phyloP scores from a whole-genome alignment of 2,329 filamentous ascomycete genomes.

The Phyllosticta citriasiana region DNA sequence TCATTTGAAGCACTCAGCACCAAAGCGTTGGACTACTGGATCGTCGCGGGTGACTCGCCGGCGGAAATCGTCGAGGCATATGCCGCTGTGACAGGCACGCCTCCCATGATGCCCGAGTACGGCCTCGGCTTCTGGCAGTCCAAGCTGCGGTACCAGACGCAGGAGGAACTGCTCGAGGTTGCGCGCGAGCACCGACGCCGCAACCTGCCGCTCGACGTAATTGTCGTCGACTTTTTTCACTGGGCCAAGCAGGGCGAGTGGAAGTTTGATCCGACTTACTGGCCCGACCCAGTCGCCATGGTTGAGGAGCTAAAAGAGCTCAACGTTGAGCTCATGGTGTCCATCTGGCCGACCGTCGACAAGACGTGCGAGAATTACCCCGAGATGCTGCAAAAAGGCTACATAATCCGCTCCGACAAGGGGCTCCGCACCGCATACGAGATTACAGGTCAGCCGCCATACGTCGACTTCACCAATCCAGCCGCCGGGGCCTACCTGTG shows the following conservation, averaged over 20 bases:
- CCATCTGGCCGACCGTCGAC: constrained; percentile 59
- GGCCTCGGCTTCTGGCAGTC: constrained; percentile 61
- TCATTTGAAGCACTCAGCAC: constrained; percentile 53
- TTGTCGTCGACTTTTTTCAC: constrained; percentile 61
- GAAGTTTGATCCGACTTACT: constrained; percentile 54
- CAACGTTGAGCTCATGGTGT: constrained; percentile 57
- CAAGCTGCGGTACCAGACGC: constrained; percentile 55
- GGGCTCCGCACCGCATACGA: constrained; percentile 51
- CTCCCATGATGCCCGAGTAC: constrained; percentile 60
- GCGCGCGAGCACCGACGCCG: constrained; percentile 50
- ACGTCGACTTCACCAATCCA: constrained; percentile 56
- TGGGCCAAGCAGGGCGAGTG: constrained; percentile 59
- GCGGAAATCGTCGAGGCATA: constrained; percentile 48
- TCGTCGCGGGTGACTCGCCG: constrained; percentile 49
- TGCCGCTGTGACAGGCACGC: constrained; percentile 45
- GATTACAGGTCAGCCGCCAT: constrained; percentile 47
- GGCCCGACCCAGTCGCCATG: constrained; percentile 60
- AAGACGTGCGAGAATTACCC: constrained; percentile 47
- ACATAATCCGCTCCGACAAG: constrained; percentile 51
- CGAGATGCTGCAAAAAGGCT: constrained; percentile 52
- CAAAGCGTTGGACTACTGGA: constrained; percentile 52
- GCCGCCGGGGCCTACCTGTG: constrained; percentile 50
- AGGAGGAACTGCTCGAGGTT: constrained; percentile 51
- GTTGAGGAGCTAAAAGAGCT: constrained; percentile 49
- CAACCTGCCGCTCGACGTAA: constrained; percentile 50